These are phyloP conservation scores for Mortierella antarctica DNA, from an alignment of 192 early-diverging fungal genomes.

Conservation along the genomic window DNA sequence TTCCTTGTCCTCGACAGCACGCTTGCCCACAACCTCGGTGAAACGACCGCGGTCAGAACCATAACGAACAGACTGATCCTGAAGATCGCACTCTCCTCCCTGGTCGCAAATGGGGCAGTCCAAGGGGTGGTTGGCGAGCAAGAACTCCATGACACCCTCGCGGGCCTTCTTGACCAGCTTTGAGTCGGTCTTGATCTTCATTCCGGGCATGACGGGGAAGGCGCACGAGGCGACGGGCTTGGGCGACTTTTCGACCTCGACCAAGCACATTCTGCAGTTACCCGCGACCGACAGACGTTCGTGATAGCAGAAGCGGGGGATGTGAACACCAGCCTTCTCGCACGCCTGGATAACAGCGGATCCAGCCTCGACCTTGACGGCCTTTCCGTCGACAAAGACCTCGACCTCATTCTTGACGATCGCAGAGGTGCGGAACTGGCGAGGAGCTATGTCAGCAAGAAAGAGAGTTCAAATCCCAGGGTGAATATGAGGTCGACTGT, in stretches of 20 bases:
- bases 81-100: constrained; percentile 99
- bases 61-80: constrained; percentile 97
- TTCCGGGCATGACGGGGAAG: constrained; percentile 96
- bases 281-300: constrained; percentile 93
- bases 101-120: constrained; percentile 99
- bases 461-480: no score
- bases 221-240: constrained; percentile 98
- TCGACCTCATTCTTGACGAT: constrained; percentile 77
- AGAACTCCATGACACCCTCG: constrained; percentile 92
- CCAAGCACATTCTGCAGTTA: constrained; percentile 99
- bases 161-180: constrained; percentile 97
- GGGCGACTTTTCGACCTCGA: constrained; percentile 96
- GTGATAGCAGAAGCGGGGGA: constrained; percentile 81
- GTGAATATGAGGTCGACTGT: no score
- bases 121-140: constrained; percentile 97
- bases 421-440: constrained; percentile 59
- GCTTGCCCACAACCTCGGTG: constrained; percentile 85
- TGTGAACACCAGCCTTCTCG: constrained; percentile 93
- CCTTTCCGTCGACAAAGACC: constrained; percentile 91
- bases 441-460: constrained; percentile 18
- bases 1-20: constrained; percentile 97
- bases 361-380: constrained; percentile 91
- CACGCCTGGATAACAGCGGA: constrained; percentile 98
- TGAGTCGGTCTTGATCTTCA: constrained; percentile 96
- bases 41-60: constrained; percentile 95